Evolutionary conservation across 164 flowering plant genomes (phyloP).

Genomic region (Vitis rotundifolia): DNA sequence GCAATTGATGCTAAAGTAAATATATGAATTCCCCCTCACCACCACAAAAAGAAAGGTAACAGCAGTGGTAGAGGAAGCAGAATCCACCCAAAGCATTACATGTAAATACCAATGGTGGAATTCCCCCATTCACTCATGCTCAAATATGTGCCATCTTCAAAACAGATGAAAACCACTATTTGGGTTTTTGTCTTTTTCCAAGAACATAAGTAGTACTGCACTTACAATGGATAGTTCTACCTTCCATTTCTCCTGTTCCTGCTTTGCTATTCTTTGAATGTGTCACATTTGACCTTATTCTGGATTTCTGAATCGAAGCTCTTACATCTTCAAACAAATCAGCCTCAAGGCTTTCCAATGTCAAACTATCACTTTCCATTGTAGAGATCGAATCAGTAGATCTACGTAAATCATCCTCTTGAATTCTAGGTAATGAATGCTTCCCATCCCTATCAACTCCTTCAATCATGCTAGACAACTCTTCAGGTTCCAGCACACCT

Average conservation of each 20-base stretch:
- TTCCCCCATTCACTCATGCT: too few relatives aligned
- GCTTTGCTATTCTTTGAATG: constrained; percentile 21
- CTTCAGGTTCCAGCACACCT: constrained; percentile 93
- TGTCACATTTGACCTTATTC: constrained; percentile 24
- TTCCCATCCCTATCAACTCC: constrained; percentile 41
- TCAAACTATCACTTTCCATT: constrained; percentile 63
- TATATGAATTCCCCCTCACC: too few relatives aligned
- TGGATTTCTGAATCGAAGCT: constrained; percentile 78
- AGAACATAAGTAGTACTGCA: not conserved
- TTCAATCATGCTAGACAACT: constrained; percentile 69
- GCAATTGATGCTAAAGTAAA: too few relatives aligned
- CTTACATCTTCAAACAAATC: constrained; percentile 75
- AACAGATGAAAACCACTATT: not conserved
- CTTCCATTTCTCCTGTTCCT: constrained; percentile 16
- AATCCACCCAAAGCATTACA: too few relatives aligned
- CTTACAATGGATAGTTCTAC: constrained; percentile 40
- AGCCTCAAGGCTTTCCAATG: constrained; percentile 64
- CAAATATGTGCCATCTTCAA: not conserved
- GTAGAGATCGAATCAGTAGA: constrained; percentile 77
- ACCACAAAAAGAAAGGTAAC: too few relatives aligned
- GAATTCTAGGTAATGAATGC: constrained; percentile 59
- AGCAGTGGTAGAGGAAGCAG: too few relatives aligned
- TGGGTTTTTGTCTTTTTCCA: not conserved
- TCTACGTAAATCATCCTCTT: constrained; percentile 68
- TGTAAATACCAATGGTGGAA: too few relatives aligned